Percentiles rank a stretch among this genome's conserved stretches.
Evolutionary conservation across 257 asterid species (phyloP).

Genomic region (Jasminum sambac): DNA sequence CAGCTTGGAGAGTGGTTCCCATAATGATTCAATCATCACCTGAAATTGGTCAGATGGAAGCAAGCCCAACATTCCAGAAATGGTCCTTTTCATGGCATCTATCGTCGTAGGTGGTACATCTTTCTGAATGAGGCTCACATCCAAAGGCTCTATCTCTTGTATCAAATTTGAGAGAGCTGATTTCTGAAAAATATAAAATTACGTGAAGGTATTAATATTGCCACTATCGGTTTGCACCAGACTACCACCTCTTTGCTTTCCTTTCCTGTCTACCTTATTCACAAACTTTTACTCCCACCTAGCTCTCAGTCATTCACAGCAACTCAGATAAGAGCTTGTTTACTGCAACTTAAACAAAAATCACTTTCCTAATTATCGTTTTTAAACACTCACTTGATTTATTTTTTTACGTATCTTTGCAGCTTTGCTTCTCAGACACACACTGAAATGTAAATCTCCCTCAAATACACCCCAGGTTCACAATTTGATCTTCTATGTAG

Average conservation of each 20-base stretch:
- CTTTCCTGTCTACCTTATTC: constrained; percentile 3
- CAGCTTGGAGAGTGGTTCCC: constrained; percentile 91
- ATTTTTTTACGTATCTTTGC: too few relatives aligned
- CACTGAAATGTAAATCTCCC: too few relatives aligned
- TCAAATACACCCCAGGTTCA: not conserved
- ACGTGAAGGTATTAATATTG: constrained; percentile 4
- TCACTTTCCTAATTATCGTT: too few relatives aligned
- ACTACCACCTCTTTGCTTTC: constrained; percentile 10
- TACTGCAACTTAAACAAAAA: too few relatives aligned
- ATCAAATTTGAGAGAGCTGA: constrained; percentile 60
- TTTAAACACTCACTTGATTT: too few relatives aligned
- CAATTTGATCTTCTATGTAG: not conserved
- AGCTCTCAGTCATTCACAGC: not conserved
- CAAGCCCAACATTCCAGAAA: constrained; percentile 90
- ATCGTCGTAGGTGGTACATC: constrained; percentile 80
- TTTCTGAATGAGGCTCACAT: constrained; percentile 84
- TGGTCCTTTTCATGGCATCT: constrained; percentile 96
- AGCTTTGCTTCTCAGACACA: too few relatives aligned
- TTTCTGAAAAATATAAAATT: constrained; percentile 47
- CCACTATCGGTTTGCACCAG: constrained; percentile 11
- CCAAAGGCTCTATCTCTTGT: constrained; percentile 92
- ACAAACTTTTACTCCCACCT: not conserved
- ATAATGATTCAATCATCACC: constrained; percentile 78
- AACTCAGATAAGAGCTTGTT: not conserved
- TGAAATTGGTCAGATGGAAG: constrained; percentile 94